Conservation (phyloP, 2,329 filamentous ascomycete species). For the Pyricularia grisea region DNA sequence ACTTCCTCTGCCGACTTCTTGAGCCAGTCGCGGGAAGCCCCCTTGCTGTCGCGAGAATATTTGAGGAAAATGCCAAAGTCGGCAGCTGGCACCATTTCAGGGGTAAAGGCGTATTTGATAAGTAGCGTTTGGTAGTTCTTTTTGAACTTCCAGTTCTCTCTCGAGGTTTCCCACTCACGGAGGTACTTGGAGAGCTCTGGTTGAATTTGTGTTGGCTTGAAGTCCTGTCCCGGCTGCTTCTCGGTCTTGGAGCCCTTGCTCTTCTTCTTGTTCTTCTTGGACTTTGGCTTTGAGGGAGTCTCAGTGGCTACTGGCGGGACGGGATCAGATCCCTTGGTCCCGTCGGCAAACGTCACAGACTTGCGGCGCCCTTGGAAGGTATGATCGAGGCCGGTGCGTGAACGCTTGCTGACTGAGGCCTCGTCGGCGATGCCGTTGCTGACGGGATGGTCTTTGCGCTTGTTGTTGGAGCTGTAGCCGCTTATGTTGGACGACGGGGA, state of each 20-base stretch:
- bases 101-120: slow-evolving; percentile 65
- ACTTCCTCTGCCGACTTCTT: slow-evolving; percentile 55
- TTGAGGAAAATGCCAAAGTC: slow-evolving; percentile 68
- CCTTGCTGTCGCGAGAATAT: slow-evolving; percentile 74
- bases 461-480: slow-evolving; percentile 6
- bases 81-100: slow-evolving; percentile 2
- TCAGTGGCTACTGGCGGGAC: slow-evolving; percentile 6
- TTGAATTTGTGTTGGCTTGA: slow-evolving; percentile 33
- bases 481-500: background rate
- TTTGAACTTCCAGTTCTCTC: slow-evolving; percentile 84
- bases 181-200: slow-evolving; percentile 65
- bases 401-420: slow-evolving; percentile 23
- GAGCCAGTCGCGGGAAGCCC: slow-evolving; percentile 61
- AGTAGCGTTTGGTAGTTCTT: slow-evolving; percentile 84
- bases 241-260: slow-evolving; percentile 29
- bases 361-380: slow-evolving; percentile 25
- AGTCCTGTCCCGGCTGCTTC: slow-evolving; percentile 14
- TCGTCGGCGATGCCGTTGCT: slow-evolving; percentile 3
- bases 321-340: slow-evolving; percentile 20
- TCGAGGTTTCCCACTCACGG: slow-evolving; percentile 61
- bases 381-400: slow-evolving; percentile 14
- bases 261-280: slow-evolving; percentile 21
- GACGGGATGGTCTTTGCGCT: slow-evolving; percentile 11
- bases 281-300: slow-evolving; percentile 14
- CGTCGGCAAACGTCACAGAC: slow-evolving; percentile 39